phyloP scores from a whole-genome alignment of 2,329 filamentous ascomycete species.

The Aspergillus bombycis region DNA sequence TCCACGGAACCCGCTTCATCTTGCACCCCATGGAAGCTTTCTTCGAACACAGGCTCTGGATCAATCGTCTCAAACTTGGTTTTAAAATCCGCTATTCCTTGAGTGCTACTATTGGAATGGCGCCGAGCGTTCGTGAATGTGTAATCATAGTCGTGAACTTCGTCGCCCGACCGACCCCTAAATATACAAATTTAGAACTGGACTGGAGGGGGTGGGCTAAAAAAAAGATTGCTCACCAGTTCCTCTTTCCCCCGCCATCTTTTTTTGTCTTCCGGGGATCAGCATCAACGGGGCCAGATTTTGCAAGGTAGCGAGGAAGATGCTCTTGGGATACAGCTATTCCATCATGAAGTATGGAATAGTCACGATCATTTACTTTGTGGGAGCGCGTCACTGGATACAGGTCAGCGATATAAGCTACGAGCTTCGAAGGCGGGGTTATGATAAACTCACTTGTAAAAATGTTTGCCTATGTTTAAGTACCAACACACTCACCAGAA shows the following conservation, averaged over 20 bases:
- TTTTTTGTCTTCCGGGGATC: constrained; percentile 97
- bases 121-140: constrained; percentile 84
- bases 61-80: constrained; percentile 96
- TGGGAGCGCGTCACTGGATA: constrained; percentile 89
- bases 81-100: constrained; percentile 78
- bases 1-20: constrained; percentile 44
- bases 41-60: constrained; percentile 88
- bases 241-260: constrained; percentile 87
- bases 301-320: constrained; percentile 90
- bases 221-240: constrained; percentile 69
- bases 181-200: constrained; percentile 10
- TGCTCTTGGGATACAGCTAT: constrained; percentile 70
- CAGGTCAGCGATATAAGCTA: not conserved
- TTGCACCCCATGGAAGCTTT: constrained; percentile 72
- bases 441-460: not conserved
- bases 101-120: constrained; percentile 85
- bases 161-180: constrained; percentile 83
- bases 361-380: constrained; percentile 93
- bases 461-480: not conserved
- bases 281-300: constrained; percentile 75
- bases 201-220: not conserved
- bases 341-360: constrained; percentile 77
- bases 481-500: not conserved
- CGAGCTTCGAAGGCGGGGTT: not conserved
- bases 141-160: constrained; percentile 81